Conservation (phyloP, 192 early-diverging fungal genomes). For the Entomortierella parvispora region DNA sequence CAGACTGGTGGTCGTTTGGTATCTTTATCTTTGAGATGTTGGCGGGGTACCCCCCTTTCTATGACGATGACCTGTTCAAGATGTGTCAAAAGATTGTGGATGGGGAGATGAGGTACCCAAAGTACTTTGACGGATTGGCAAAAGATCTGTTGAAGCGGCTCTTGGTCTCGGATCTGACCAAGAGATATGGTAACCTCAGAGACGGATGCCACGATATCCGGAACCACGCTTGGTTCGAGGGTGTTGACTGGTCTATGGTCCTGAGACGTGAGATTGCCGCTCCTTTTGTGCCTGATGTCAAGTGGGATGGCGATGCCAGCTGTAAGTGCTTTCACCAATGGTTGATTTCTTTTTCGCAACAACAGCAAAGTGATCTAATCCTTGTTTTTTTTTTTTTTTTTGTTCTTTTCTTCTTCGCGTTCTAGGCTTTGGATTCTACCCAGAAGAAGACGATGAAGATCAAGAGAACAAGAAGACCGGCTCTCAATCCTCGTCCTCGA, state of each 20-base stretch:
- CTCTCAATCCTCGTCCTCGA: background rate
- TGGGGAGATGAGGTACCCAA: constrained; percentile 76
- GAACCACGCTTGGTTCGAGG: constrained; percentile 73
- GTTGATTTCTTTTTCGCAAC: too few species aligned
- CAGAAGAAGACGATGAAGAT: constrained; percentile 34
- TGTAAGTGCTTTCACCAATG: constrained; percentile 37
- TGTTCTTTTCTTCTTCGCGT: background rate
- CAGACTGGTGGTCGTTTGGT: constrained; percentile 75
- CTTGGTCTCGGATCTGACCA: constrained; percentile 76
- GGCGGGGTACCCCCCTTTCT: constrained; percentile 77
- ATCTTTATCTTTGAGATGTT: constrained; percentile 79
- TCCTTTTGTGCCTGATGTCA: constrained; percentile 65
- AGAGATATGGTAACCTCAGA: constrained; percentile 81
- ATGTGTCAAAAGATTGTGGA: constrained; percentile 79
- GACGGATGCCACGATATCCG: constrained; percentile 77
- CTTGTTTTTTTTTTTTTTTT: background rate
- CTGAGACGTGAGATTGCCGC: constrained; percentile 60
- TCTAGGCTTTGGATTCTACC: constrained; percentile 42
- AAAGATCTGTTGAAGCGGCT: constrained; percentile 80
- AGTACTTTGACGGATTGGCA: constrained; percentile 76
- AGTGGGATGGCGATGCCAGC: constrained; percentile 65
- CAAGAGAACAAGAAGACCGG: background rate
- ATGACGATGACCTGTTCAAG: constrained; percentile 78
- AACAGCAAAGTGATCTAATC: too few species aligned
- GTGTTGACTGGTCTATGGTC: constrained; percentile 70